Base-by-base conservation (phyloP, 106 monocot genomes). In the Acanthochlamys bracteata region DNA sequence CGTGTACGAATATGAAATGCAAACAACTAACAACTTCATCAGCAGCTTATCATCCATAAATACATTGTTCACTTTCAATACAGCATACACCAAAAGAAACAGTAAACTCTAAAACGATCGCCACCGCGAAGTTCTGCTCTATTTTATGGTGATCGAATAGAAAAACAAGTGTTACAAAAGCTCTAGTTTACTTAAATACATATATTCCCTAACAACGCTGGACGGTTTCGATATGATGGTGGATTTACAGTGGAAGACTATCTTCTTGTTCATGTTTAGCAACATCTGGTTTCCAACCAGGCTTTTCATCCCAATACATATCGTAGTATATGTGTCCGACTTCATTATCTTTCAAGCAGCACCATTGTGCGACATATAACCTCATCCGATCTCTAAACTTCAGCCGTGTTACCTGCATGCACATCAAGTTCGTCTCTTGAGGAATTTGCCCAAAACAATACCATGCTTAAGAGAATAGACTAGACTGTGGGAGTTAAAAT, bases 231-330 rank as follows among this genome's bases (percentile, higher is more conserved):
- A n/a, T n/a, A n/a, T n/a, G n/a, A n/a, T n/a, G n/a, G n/a, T n/a
- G n/a, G n/a, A n/a, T 46, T 46, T 63, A 78, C 78, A 66, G 71
- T 55, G 93, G 86, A 14, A 81, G 89, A 63, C 69, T 89, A 42
- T 89, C 81, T 39, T 84, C 86, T 74, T 76, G 71, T 4, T 57
- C 64, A 0, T 64, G 69, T 59, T 46, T 43, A 20, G 92, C 88
- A 12, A 89, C 81, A 33, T 80, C 70, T 0, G 93, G 93, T 71
- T 83, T 89, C 93, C 93, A 94, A 13, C 69, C 89, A 53, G 89
- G 89, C 47, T 94, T 94, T 71, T 94, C 89, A 69, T 89, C 93
- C 93, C 89, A 94, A 60, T 82, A 86, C 74, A 94, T 89, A 47
- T 94, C 89, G 57, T 94, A 89, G 65, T 82, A 94, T 81, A 89